Evolutionary conservation across 352 stramenopile species (phyloP).

Genomic region (Globisporangium splendens): DNA sequence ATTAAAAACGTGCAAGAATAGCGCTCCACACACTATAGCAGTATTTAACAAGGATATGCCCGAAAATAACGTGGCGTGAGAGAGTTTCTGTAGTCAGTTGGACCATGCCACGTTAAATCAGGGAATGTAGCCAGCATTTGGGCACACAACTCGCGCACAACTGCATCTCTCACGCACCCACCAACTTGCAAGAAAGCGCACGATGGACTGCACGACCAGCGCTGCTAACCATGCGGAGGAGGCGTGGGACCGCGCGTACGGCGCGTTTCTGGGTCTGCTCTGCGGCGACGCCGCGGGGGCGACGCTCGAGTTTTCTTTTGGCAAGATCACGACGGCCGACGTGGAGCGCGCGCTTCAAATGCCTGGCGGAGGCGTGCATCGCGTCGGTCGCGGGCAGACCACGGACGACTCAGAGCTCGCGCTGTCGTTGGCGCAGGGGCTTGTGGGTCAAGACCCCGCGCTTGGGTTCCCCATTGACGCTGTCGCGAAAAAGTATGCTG

Average conservation of each 20-base stretch:
- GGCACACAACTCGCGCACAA: background rate
- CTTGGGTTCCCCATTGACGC: slow-evolving; percentile 35
- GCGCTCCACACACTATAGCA: no score
- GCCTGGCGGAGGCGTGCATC: slow-evolving; percentile 43
- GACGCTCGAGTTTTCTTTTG: slow-evolving; percentile 42
- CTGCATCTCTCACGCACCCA: no score
- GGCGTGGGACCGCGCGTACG: slow-evolving; percentile 31
- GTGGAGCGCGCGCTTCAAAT: slow-evolving; percentile 37
- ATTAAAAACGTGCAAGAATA: no score
- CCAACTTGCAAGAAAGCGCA: background rate
- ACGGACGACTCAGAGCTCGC: slow-evolving; percentile 66
- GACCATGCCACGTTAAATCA: background rate
- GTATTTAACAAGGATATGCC: background rate
- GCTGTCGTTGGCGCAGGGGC: slow-evolving; percentile 33
- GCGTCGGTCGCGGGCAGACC: slow-evolving; percentile 42
- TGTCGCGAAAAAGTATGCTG: slow-evolving; percentile 32
- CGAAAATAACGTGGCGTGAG: background rate
- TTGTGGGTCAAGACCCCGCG: slow-evolving; percentile 19
- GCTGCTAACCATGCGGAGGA: background rate
- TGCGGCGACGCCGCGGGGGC: slow-evolving; percentile 51
- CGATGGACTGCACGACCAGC: background rate
- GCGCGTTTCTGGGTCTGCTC: slow-evolving; percentile 42
- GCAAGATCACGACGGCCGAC: slow-evolving; percentile 21
- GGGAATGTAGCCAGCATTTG: background rate
- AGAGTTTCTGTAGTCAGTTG: background rate